Evolutionary conservation across 768 basidiomycete genomes (phyloP).

Genomic region (Pulveroboletus sp.): DNA sequence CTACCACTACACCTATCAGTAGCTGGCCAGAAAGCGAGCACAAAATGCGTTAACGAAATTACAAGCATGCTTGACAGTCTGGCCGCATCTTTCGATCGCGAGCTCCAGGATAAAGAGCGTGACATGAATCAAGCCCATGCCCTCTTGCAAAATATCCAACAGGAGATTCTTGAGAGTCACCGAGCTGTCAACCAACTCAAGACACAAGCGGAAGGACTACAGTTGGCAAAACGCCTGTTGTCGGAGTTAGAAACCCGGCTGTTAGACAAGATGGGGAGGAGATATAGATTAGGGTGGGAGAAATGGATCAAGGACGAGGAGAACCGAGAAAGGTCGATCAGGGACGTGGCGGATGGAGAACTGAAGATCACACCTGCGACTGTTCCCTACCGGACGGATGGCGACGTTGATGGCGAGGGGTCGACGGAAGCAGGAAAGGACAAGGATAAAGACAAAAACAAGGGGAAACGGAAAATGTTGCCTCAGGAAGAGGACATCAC

Average conservation of each 20-base stretch:
- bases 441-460: slow-evolving; percentile 45
- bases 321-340: slow-evolving; percentile 63
- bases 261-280: slow-evolving; percentile 68
- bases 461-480: slow-evolving; percentile 50
- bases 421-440: slow-evolving; percentile 32
- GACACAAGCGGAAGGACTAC: slow-evolving; percentile 60
- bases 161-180: slow-evolving; percentile 85
- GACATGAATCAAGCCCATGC: slow-evolving; percentile 88
- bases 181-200: slow-evolving; percentile 68
- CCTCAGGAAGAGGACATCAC: slow-evolving; percentile 53
- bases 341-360: slow-evolving; percentile 57
- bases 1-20: slow-evolving; percentile 81
- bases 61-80: slow-evolving; percentile 82
- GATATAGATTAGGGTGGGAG: slow-evolving; percentile 86
- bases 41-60: slow-evolving; percentile 80
- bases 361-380: slow-evolving; percentile 44
- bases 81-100: slow-evolving; percentile 86
- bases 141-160: slow-evolving; percentile 78
- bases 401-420: slow-evolving; percentile 39
- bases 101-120: slow-evolving; percentile 86
- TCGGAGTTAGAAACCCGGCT: slow-evolving; percentile 62
- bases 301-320: slow-evolving; percentile 90
- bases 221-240: slow-evolving; percentile 54
- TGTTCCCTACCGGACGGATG: slow-evolving; percentile 43
- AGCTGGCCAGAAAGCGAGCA: slow-evolving; percentile 81